A percentile compares a stretch with the other conserved stretches of the same genome.
Conservation (phyloP, 768 basidiomycete species). For the Myochromella boudieri region DNA sequence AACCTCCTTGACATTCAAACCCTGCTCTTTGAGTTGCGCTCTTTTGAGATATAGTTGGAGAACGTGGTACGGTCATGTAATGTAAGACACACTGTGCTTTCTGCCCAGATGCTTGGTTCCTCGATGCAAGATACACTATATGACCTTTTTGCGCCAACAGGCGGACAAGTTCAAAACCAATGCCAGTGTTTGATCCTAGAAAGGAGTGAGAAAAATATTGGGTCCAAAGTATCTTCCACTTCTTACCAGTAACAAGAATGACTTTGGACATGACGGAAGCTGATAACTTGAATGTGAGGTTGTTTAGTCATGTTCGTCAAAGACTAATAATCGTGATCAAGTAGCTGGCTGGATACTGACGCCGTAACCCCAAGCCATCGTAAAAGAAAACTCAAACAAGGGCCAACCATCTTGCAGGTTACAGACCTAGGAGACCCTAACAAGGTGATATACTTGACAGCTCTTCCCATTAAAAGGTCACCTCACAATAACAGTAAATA, state of each 20-base stretch:
- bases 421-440: too few species aligned
- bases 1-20: slow-evolving; percentile 28
- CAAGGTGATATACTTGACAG: too few species aligned
- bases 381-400: too few species aligned
- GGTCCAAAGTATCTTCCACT: neutral
- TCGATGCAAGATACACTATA: slow-evolving; percentile 42
- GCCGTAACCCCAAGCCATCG: too few species aligned
- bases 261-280: slow-evolving; percentile 14
- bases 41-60: slow-evolving; percentile 8
- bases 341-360: too few species aligned
- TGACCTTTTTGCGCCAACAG: slow-evolving; percentile 42
- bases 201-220: neutral
- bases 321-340: too few species aligned
- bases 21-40: slow-evolving; percentile 17
- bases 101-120: slow-evolving; percentile 36
- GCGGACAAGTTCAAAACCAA: slow-evolving; percentile 44
- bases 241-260: slow-evolving; percentile 20
- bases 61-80: neutral
- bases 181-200: slow-evolving; percentile 43
- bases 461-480: too few species aligned
- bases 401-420: too few species aligned
- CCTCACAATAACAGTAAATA: too few species aligned
- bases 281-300: too few species aligned
- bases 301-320: too few species aligned
- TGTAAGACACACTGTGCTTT: slow-evolving; percentile 36